Percentiles rank a stretch among this genome's conserved stretches.
These are phyloP conservation scores for Hymenoscyphus infarciens DNA, from an alignment of 2,329 filamentous ascomycete species.

Conservation along the genomic window DNA sequence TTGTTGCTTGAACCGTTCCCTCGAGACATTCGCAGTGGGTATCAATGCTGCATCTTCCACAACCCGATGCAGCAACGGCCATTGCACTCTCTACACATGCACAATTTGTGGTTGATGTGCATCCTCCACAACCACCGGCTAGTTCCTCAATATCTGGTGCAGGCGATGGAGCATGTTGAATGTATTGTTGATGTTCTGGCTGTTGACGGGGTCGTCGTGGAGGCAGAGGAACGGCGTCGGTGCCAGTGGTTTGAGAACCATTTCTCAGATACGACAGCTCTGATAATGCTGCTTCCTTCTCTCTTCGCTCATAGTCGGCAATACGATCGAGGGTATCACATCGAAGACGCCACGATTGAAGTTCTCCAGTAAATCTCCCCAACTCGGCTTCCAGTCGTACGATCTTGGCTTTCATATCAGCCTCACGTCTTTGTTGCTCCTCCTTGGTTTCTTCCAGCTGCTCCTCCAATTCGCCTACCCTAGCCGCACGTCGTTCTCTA, in stretches of 20 bases:
- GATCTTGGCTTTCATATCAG: constrained; percentile 53
- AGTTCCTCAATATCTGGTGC: constrained; percentile 35
- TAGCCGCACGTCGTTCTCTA: constrained; percentile 78
- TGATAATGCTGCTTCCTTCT: constrained; percentile 42
- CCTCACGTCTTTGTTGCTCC: constrained; percentile 53
- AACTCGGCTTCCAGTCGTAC: constrained; percentile 60
- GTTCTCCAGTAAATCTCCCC: constrained; percentile 52
- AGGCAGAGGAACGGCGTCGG: constrained; percentile 41
- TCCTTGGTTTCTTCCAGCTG: constrained; percentile 60
- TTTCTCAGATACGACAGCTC: constrained; percentile 38
- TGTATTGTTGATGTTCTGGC: constrained; percentile 18
- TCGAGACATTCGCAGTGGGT: constrained; percentile 61
- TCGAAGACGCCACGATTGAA: constrained; percentile 35
- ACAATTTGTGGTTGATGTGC: constrained; percentile 50
- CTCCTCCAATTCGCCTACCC: constrained; percentile 72
- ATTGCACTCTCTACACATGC: constrained; percentile 58
- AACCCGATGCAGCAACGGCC: constrained; percentile 53
- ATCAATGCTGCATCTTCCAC: constrained; percentile 61
- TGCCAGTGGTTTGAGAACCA: constrained; percentile 32
- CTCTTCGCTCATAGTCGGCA: constrained; percentile 36
- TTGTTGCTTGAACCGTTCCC: constrained; percentile 35
- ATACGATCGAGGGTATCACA: constrained; percentile 36
- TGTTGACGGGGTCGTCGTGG: constrained; percentile 32
- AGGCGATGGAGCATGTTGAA: constrained; percentile 26
- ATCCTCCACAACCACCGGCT: constrained; percentile 50